These are phyloP conservation scores for Phialocephala subalpina DNA, from an alignment of 2,329 filamentous ascomycete species.

Conservation along the genomic window DNA sequence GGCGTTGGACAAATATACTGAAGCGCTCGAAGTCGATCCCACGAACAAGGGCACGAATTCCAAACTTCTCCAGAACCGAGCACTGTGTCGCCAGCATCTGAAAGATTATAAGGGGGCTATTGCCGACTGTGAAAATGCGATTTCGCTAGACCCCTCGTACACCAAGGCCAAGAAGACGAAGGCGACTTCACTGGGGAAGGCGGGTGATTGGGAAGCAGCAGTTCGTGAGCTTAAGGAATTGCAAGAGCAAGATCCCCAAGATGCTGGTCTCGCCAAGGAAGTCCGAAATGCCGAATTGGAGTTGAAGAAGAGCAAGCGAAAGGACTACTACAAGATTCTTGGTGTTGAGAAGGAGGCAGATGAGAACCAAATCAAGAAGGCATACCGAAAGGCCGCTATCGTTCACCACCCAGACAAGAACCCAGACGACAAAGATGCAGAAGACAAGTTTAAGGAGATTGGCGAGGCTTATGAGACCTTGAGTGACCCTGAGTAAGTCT, in stretches of 20 bases:
- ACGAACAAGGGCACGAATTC: conserved; percentile 91
- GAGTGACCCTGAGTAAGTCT: conserved; percentile 86
- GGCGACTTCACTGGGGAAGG: conserved; percentile 86
- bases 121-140: conserved; percentile 83
- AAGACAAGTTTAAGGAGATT: conserved; percentile 96
- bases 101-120: conserved; percentile 87
- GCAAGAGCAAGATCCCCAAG: conserved; percentile 82
- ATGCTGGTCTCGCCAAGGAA: conserved; percentile 82
- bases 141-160: conserved; percentile 84
- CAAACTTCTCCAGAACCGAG: conserved; percentile 93
- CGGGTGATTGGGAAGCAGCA: conserved; percentile 91
- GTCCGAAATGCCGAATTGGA: conserved; percentile 91
- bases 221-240: conserved; percentile 89
- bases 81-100: conserved; percentile 82
- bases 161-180: conserved; percentile 92
- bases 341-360: conserved; percentile 85
- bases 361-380: conserved; percentile 91
- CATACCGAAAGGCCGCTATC: conserved; percentile 94
- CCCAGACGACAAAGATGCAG: conserved; percentile 82
- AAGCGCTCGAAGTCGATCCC: conserved; percentile 86
- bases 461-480: conserved; percentile 96
- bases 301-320: conserved; percentile 95
- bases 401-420: conserved; percentile 98
- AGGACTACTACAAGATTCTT: conserved; percentile 99
- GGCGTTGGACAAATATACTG: conserved; percentile 85